Percentiles rank a stretch among this genome's conserved stretches.
Evolutionary conservation across 805 yeast species (phyloP).

Genomic region (Komagataella phaffii): DNA sequence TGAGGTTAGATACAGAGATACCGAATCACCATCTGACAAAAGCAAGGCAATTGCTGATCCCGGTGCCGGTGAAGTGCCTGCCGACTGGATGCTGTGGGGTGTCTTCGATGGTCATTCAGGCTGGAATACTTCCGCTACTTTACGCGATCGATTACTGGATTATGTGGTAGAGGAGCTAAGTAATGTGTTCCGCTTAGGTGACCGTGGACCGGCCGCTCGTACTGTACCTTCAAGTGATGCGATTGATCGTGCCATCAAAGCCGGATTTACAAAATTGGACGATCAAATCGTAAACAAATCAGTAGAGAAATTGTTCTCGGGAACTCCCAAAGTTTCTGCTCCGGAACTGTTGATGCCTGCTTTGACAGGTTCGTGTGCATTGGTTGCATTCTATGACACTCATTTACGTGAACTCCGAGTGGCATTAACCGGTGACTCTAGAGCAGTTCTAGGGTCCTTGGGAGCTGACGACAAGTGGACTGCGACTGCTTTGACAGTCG

Average conservation of each 20-base stretch:
- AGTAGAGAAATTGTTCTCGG: conserved; percentile 56
- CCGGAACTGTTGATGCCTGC: conserved; percentile 82
- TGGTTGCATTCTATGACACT: conserved; percentile 78
- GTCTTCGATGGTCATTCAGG: conserved; percentile 97
- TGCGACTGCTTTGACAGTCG: conserved; percentile 73
- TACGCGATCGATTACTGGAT: conserved; percentile 66
- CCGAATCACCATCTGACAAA: conserved; percentile 30
- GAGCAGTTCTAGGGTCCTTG: conserved; percentile 76
- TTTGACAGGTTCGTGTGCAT: conserved; percentile 87
- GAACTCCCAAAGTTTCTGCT: conserved; percentile 49
- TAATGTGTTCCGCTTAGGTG: conserved; percentile 44
- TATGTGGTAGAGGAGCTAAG: conserved; percentile 70
- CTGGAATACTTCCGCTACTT: conserved; percentile 80
- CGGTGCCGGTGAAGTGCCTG: conserved; percentile 12
- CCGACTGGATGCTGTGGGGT: conserved; percentile 92
- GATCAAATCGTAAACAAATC: conserved; percentile 73
- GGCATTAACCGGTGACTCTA: conserved; percentile 93
- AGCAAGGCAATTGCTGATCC: background rate
- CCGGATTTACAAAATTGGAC: conserved; percentile 74
- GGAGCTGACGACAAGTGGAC: conserved; percentile 65
- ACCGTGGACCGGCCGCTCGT: conserved; percentile 28
- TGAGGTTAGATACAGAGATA: conserved; percentile 58
- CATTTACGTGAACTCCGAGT: conserved; percentile 59
- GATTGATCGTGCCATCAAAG: conserved; percentile 67
- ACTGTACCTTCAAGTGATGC: conserved; percentile 53